Conservation (phyloP, 192 early-diverging fungal genomes). For the Podila minutissima region DNA sequence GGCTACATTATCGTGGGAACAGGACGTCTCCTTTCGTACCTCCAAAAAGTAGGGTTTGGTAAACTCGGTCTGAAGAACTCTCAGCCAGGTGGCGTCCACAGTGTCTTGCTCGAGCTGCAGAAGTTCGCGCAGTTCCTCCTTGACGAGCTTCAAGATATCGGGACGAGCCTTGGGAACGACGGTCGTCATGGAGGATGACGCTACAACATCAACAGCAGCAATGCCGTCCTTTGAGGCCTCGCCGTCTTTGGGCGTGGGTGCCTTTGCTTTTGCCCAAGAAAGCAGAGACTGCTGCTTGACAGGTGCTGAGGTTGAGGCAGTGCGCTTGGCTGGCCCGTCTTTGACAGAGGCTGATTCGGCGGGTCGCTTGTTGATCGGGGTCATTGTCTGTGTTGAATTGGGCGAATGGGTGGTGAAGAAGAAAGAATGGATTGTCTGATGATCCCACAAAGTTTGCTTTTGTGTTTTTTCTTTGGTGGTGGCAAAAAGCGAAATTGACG, state of each 20-base stretch:
- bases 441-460: too few relatives aligned
- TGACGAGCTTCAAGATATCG: constrained; percentile 33
- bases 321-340: constrained; percentile 4
- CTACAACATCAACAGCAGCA: background rate
- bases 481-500: too few relatives aligned
- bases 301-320: background rate
- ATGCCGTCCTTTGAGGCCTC: background rate
- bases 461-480: too few relatives aligned
- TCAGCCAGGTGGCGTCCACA: constrained; percentile 80
- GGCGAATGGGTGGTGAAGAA: background rate
- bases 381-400: constrained; percentile 4
- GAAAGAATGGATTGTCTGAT: background rate
- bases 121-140: constrained; percentile 48
- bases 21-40: constrained; percentile 35
- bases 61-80: constrained; percentile 66
- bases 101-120: constrained; percentile 71
- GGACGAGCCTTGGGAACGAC: constrained; percentile 15
- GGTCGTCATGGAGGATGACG: background rate
- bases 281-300: constrained; percentile 33
- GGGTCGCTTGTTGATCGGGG: constrained; percentile 8
- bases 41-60: constrained; percentile 68
- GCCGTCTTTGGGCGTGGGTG: background rate
- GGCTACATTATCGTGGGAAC: background rate
- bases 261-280: constrained; percentile 35
- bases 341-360: constrained; percentile 1